phyloP scores from a whole-genome alignment of 805 yeast genomes.

The Candida namnaoensis region DNA sequence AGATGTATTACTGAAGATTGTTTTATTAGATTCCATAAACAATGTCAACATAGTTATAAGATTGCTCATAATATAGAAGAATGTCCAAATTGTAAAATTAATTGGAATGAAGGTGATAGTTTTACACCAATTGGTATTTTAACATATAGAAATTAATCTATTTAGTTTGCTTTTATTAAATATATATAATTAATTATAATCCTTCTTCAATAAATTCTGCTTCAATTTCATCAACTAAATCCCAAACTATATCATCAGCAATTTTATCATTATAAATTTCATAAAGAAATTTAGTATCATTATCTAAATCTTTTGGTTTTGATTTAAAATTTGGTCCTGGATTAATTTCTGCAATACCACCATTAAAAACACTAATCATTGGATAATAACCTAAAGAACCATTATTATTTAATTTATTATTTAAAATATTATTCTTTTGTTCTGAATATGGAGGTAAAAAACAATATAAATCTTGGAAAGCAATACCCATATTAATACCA shows the following conservation, averaged over 20 bases:
- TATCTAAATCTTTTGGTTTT: constrained; percentile 28
- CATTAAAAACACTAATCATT: constrained; percentile 71
- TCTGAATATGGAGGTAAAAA: constrained; percentile 76
- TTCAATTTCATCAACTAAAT: constrained; percentile 77
- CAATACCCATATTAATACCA: constrained; percentile 58
- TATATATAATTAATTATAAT: not conserved
- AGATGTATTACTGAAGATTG: constrained; percentile 28
- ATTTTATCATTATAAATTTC: constrained; percentile 60
- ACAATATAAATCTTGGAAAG: constrained; percentile 60
- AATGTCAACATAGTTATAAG: constrained; percentile 34
- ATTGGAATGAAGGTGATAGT: constrained; percentile 5
- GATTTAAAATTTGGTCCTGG: constrained; percentile 56
- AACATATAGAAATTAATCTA: too few species aligned
- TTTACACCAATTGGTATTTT: not conserved
- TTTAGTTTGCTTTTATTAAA: too few species aligned
- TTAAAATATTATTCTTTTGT: constrained; percentile 28
- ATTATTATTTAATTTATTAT: constrained; percentile 52
- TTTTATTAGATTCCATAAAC: constrained; percentile 34
- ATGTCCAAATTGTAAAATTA: constrained; percentile 26
- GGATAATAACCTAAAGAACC: constrained; percentile 90
- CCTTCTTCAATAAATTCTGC: constrained; percentile 37
- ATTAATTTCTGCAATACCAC: constrained; percentile 67
- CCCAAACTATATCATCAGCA: constrained; percentile 78
- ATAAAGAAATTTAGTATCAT: constrained; percentile 39
- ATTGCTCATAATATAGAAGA: constrained; percentile 19